phyloP scores from a whole-genome alignment of 352 stramenopile genomes.

The Pythium sukuiense region DNA sequence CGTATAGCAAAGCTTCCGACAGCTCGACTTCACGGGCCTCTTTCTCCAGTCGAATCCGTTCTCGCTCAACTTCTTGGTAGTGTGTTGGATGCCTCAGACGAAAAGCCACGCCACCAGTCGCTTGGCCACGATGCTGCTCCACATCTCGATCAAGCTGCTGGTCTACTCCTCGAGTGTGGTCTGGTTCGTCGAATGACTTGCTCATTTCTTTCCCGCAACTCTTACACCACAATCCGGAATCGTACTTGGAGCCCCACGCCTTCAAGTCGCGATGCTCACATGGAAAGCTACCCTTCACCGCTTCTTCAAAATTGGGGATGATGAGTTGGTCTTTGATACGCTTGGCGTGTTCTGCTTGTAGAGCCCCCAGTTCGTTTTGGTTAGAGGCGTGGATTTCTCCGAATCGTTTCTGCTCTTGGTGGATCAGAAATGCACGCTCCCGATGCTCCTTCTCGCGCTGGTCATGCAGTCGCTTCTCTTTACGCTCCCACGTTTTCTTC shows the following conservation, averaged over 20 bases:
- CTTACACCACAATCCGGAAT: slow-evolving; percentile 55
- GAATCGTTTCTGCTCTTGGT: slow-evolving; percentile 48
- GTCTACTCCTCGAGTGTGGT: slow-evolving; percentile 49
- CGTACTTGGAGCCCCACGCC: slow-evolving; percentile 67
- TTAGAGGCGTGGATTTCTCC: slow-evolving; percentile 39
- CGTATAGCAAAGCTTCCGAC: slow-evolving; percentile 54
- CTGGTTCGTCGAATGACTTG: slow-evolving; percentile 50
- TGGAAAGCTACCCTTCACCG: slow-evolving; percentile 38
- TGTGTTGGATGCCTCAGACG: slow-evolving; percentile 40
- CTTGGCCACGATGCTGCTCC: slow-evolving; percentile 46
- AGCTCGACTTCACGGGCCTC: slow-evolving; percentile 57
- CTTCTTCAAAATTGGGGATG: slow-evolving; percentile 60
- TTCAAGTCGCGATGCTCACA: slow-evolving; percentile 66
- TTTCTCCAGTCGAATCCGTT: slow-evolving; percentile 71
- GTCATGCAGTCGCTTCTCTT: slow-evolving; percentile 47
- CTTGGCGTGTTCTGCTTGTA: slow-evolving; percentile 37
- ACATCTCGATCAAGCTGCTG: slow-evolving; percentile 52
- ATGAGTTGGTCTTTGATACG: slow-evolving; percentile 34
- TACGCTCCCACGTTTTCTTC: slow-evolving; percentile 72
- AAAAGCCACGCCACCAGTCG: slow-evolving; percentile 38
- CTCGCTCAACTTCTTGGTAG: slow-evolving; percentile 49
- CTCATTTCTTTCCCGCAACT: slow-evolving; percentile 70
- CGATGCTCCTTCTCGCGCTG: slow-evolving; percentile 44
- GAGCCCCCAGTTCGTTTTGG: slow-evolving; percentile 29
- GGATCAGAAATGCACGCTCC: slow-evolving; percentile 50